Conservation (phyloP, 352 stramenopile genomes). For the Phytophthora vignae region DNA sequence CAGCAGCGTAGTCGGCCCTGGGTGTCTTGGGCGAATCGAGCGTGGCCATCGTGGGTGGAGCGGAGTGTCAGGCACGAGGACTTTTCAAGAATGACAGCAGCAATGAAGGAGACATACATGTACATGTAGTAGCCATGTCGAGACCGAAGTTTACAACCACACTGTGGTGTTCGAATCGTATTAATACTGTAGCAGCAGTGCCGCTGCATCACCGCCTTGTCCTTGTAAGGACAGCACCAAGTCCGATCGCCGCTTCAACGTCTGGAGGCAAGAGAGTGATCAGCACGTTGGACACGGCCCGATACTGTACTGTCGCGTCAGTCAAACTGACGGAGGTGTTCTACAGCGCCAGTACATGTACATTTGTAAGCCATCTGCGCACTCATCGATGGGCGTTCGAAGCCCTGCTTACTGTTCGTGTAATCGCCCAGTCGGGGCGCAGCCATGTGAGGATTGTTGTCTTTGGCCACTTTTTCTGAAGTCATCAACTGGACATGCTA, state of each 20-base stretch:
- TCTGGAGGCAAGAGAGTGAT: background rate
- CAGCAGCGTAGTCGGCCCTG: conserved; percentile 18
- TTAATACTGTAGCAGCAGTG: too few species aligned
- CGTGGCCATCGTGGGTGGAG: conserved; percentile 18
- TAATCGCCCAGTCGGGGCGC: too few species aligned
- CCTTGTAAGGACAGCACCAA: background rate
- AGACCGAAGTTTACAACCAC: background rate
- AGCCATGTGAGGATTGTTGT: background rate
- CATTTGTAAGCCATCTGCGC: background rate
- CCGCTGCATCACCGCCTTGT: background rate
- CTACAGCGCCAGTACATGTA: background rate
- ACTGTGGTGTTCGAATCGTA: background rate
- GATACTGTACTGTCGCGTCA: background rate
- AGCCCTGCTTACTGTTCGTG: background rate
- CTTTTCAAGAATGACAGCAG: conserved; percentile 30
- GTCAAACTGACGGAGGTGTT: background rate
- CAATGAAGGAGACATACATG: background rate
- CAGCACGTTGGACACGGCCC: conserved; percentile 4
- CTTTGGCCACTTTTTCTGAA: background rate
- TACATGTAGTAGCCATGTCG: too few species aligned
- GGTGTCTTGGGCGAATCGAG: conserved; percentile 30
- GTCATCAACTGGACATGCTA: background rate
- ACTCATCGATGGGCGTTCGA: conserved; percentile 12
- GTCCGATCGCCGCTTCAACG: conserved; percentile 4
- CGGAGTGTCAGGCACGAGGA: conserved; percentile 9